Conservation (phyloP, 2,329 filamentous ascomycete genomes). For the Venturia asperata region DNA sequence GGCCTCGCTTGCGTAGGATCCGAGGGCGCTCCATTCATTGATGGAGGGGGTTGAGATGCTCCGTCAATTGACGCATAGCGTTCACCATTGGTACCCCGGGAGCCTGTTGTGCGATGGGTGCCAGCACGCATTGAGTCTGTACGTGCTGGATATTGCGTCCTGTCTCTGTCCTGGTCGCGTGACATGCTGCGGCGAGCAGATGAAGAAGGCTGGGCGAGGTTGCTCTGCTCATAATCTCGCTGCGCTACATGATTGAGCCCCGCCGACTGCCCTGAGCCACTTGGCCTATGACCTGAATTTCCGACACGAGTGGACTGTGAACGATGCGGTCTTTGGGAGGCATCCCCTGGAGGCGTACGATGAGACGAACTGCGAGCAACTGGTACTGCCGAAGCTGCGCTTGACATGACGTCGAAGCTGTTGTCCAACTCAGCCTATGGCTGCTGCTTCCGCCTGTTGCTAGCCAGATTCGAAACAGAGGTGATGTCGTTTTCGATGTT, state of each 20-base stretch:
- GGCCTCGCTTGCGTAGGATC: slow-evolving; percentile 22
- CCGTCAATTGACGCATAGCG: slow-evolving; percentile 41
- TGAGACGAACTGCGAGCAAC: slow-evolving; percentile 44
- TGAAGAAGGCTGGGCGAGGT: slow-evolving; percentile 50
- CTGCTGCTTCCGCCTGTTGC: background rate
- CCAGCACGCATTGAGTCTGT: slow-evolving; percentile 47
- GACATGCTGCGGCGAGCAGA: slow-evolving; percentile 57
- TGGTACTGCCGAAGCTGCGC: slow-evolving; percentile 41
- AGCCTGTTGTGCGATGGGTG: slow-evolving; percentile 27
- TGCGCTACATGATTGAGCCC: slow-evolving; percentile 50
- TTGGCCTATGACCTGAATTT: slow-evolving; percentile 26
- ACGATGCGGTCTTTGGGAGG: slow-evolving; percentile 36
- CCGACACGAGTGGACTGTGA: slow-evolving; percentile 38
- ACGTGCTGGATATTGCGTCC: slow-evolving; percentile 40
- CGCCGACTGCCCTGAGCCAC: slow-evolving; percentile 37
- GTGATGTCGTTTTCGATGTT: background rate
- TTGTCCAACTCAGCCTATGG: background rate
- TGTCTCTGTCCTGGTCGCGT: slow-evolving; percentile 46
- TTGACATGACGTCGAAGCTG: slow-evolving; percentile 25
- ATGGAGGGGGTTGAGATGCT: slow-evolving; percentile 29
- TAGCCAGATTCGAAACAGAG: background rate
- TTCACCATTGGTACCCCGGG: slow-evolving; percentile 28
- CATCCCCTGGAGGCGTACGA: background rate
- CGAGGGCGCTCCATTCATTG: slow-evolving; percentile 32
- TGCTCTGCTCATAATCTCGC: slow-evolving; percentile 66